A percentile compares a stretch with the other conserved stretches of the same genome.
Evolutionary conservation across 169 alveolate genomes (phyloP).

Genomic region (Cytauxzoon felis): DNA sequence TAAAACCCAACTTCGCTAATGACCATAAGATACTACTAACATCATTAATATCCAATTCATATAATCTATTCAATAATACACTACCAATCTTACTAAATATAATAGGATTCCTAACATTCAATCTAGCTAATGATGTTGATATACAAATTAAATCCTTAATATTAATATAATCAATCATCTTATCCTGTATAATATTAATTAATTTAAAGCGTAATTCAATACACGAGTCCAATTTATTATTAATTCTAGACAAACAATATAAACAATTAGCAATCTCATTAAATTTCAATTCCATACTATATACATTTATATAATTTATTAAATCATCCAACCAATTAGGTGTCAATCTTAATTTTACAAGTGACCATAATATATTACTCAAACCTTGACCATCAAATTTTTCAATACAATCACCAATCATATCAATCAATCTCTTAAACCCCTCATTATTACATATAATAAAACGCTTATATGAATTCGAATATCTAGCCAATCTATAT

Average conservation of each 20-base stretch:
- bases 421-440: conserved; percentile 10
- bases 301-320: conserved; percentile 6
- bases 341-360: conserved; percentile 26
- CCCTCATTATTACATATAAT: conserved; percentile 26
- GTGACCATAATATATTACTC: conserved; percentile 57
- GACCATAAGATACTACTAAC: conserved; percentile 59
- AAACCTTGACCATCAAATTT: conserved; percentile 51
- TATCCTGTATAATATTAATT: conserved; percentile 35
- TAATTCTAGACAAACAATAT: conserved; percentile 39
- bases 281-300: conserved; percentile 23
- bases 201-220: conserved; percentile 33
- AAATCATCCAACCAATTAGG: conserved; percentile 55
- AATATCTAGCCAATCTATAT: conserved; percentile 50
- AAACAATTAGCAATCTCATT: conserved; percentile 50
- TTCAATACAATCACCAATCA: conserved; percentile 12
- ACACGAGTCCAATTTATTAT: conserved; percentile 8
- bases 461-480: conserved; percentile 32
- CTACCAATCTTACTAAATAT: conserved; percentile 50
- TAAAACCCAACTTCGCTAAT: conserved; percentile 56
- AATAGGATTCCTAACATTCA: conserved; percentile 58
- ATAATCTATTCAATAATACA: conserved; percentile 6
- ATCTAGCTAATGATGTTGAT: conserved; percentile 57
- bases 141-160: conserved; percentile 59
- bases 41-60: conserved; percentile 44
- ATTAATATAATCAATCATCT: conserved; percentile 28